Conservation (phyloP, 495 filamentous ascomycete species). For the Penicillium canariense region DNA sequence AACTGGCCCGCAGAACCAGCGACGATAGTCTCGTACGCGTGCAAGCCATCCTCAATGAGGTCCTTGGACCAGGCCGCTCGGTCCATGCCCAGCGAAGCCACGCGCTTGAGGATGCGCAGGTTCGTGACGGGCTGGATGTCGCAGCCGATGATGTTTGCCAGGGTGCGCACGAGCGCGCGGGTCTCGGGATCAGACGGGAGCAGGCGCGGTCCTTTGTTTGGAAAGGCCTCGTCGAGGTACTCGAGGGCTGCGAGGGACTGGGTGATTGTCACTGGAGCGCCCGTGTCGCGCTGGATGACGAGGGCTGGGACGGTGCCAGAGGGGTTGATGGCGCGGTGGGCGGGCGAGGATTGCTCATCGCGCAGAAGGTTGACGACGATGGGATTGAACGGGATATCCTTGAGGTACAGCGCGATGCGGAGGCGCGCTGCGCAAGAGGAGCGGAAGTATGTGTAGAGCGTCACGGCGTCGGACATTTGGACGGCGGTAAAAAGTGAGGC, state of each 20-base stretch:
- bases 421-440: constrained; percentile 56
- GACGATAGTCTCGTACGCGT: constrained; percentile 45
- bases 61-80: constrained; percentile 36
- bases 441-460: constrained; percentile 54
- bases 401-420: constrained; percentile 50
- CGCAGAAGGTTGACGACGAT: constrained; percentile 47
- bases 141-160: constrained; percentile 46
- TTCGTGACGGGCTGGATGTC: constrained; percentile 55
- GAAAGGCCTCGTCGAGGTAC: constrained; percentile 51
- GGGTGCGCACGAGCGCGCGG: constrained; percentile 41
- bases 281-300: constrained; percentile 24
- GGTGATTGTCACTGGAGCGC: constrained; percentile 35
- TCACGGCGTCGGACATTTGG: constrained; percentile 32
- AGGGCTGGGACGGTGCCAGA: constrained; percentile 52
- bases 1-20: constrained; percentile 38
- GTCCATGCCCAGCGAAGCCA: constrained; percentile 39
- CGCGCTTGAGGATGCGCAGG: constrained; percentile 42
- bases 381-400: constrained; percentile 40
- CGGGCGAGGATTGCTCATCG: constrained; percentile 36
- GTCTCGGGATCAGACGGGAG: constrained; percentile 35
- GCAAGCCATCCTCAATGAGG: constrained; percentile 43
- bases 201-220: constrained; percentile 24
- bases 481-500: too few relatives aligned
- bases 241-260: constrained; percentile 54
- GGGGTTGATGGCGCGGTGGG: constrained; percentile 43